Percentiles rank a stretch among this genome's conserved stretches.
phyloP scores from a whole-genome alignment of 2,329 filamentous ascomycete species.

The Cladophialophora immunda region DNA sequence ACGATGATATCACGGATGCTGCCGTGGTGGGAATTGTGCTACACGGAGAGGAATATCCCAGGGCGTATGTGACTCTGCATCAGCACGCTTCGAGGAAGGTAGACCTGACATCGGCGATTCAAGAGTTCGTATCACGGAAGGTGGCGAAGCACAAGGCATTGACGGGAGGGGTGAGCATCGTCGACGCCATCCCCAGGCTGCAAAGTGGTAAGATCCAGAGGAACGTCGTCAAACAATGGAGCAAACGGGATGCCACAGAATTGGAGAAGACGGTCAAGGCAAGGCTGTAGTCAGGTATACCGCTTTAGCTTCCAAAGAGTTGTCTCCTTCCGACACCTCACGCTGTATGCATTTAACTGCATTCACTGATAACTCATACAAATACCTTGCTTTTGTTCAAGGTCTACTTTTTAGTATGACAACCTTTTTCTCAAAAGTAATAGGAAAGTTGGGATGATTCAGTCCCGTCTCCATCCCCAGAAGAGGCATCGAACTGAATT shows the following conservation, averaged over 20 bases:
- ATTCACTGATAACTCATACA: too few relatives aligned
- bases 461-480: too few relatives aligned
- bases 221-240: slow-evolving; percentile 65
- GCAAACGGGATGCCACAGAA: slow-evolving; percentile 61
- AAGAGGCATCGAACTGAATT: too few relatives aligned
- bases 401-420: too few relatives aligned
- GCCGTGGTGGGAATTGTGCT: slow-evolving; percentile 62
- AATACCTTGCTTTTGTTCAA: too few relatives aligned
- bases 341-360: too few relatives aligned
- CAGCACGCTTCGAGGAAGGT: slow-evolving; percentile 60
- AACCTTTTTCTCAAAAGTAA: too few relatives aligned
- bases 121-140: slow-evolving; percentile 53
- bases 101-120: slow-evolving; percentile 49
- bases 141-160: slow-evolving; percentile 64
- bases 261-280: slow-evolving; percentile 69
- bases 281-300: slow-evolving; percentile 56
- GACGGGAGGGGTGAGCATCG: slow-evolving; percentile 61
- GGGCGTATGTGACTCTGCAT: slow-evolving; percentile 61
- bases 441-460: too few relatives aligned
- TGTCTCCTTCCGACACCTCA: too few relatives aligned
- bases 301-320: too few relatives aligned
- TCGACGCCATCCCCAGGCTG: slow-evolving; percentile 66
- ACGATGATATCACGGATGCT: slow-evolving; percentile 63
- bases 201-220: slow-evolving; percentile 67
- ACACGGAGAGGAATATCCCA: slow-evolving; percentile 51